Base-by-base conservation (phyloP, 768 basidiomycete genomes). In the Boletus subcaerulescens region DNA sequence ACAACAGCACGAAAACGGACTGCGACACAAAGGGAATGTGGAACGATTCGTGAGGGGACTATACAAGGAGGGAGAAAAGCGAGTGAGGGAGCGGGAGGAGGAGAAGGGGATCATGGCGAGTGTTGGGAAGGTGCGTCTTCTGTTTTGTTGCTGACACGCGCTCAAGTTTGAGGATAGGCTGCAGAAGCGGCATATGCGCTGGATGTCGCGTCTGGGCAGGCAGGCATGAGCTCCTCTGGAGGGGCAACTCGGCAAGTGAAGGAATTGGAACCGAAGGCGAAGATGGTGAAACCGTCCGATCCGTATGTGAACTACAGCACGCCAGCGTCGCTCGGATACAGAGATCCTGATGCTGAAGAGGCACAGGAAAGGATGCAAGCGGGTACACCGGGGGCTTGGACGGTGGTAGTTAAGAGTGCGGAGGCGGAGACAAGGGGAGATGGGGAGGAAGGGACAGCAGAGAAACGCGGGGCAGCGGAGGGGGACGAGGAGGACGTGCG, bases 1-100 rank as follows among this genome's bases (percentile, higher is more conserved):
- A 48, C 78, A 83, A 60, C 92, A 92, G 50, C 97, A 99, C 67
- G 97, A 98, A 72, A 90, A 83, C 59, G 97, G 97, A 40, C 74
- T 98, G 43, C 83, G 91, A 32, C 97, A 99, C 76, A 89, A 95
- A 66, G 97, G 96, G 43, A 97, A 91, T 69, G 84, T 89, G 55
- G 96, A 99, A 65, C 81, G 95, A 17, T 97, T 88, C 72, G 89
- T 98, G 53, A 79, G 94, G 22, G 85, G 89, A 38, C 80, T 98
- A 41, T 99, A 98, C 82, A 98, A 98, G 77, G 74, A 82, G 4
- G 92, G 96, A 3, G 91, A 91, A 72, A 91, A 90, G 74, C 84
- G 84, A 57, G 90, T 89, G 77, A 86, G 86, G 68, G 89, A 93
- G 55, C 74, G 75, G 40, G 91, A 91, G 60, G 90, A 95, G 66